Percentiles rank a stretch among this genome's conserved stretches.
Evolutionary conservation across 306 rosid genomes (phyloP).

Genomic region (Benincasa hispida): DNA sequence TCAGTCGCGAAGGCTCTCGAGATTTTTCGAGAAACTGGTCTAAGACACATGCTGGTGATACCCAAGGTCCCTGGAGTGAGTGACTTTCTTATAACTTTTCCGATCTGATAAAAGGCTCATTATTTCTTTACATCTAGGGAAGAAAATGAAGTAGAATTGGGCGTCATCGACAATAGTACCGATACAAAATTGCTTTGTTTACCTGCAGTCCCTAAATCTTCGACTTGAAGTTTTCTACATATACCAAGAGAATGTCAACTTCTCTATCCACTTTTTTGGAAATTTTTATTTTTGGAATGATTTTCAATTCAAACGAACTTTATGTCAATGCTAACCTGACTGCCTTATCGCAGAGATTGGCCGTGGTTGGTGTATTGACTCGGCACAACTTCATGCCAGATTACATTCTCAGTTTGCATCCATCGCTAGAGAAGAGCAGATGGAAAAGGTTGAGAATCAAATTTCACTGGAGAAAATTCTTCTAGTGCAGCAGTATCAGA

Average conservation of each 20-base stretch:
- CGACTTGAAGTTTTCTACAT: neutral
- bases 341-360: slow-evolving; percentile 47
- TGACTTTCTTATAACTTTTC: slow-evolving; percentile 10
- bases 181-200: neutral
- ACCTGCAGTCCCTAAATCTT: neutral
- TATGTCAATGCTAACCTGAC: neutral
- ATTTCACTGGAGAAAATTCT: slow-evolving; percentile 15
- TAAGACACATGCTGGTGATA: slow-evolving; percentile 81
- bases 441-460: slow-evolving; percentile 59
- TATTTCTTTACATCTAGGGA: neutral
- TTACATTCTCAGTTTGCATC: slow-evolving; percentile 63
- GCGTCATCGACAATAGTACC: neutral
- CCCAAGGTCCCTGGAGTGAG: slow-evolving; percentile 79
- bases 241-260: neutral
- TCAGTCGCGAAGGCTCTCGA: slow-evolving; percentile 72
- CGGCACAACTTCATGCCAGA: slow-evolving; percentile 90
- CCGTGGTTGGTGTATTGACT: slow-evolving; percentile 71
- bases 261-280: neutral
- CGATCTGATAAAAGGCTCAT: neutral
- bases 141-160: neutral
- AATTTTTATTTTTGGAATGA: neutral
- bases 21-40: slow-evolving; percentile 72
- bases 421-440: slow-evolving; percentile 49
- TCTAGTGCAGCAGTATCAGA: neutral
- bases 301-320: neutral